phyloP scores from a whole-genome alignment of 305 asterid genomes.

The Striga hermonthica region DNA sequence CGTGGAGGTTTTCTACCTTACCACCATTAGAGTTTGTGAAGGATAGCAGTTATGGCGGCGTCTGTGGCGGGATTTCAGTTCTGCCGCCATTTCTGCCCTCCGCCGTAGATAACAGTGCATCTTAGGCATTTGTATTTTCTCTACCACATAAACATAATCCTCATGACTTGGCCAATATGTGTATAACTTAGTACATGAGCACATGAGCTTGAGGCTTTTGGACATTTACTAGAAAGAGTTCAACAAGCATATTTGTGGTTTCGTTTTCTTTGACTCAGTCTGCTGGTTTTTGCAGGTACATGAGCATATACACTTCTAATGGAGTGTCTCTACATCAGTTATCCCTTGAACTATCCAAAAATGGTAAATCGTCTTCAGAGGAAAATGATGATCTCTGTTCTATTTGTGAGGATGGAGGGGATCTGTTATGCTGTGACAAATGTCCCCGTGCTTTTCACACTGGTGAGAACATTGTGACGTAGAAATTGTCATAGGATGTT shows the following conservation, averaged over 20 bases:
- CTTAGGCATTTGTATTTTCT: conserved; percentile 5
- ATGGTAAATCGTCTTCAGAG: conserved; percentile 40
- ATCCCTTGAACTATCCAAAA: conserved; percentile 53
- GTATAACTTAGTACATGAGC: not conserved
- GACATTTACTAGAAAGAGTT: conserved; percentile 19
- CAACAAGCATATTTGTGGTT: conserved; percentile 1
- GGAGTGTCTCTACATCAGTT: conserved; percentile 81
- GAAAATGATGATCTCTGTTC: conserved; percentile 88
- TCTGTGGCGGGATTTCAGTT: too few species aligned
- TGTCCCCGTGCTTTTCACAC: conserved; percentile 90
- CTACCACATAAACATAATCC: conserved; percentile 15
- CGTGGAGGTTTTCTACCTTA: too few species aligned
- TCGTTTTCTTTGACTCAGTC: conserved; percentile 21
- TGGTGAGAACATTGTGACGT: conserved; percentile 43
- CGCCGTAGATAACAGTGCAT: not conserved
- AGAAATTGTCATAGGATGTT: conserved; percentile 17
- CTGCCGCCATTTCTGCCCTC: too few species aligned
- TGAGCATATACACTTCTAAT: conserved; percentile 70
- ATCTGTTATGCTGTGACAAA: conserved; percentile 75
- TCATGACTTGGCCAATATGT: conserved; percentile 10
- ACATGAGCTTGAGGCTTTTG: conserved; percentile 12
- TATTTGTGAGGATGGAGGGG: conserved; percentile 71
- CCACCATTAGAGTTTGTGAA: too few species aligned
- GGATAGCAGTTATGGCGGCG: too few species aligned
- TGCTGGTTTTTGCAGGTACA: conserved; percentile 56